Base-by-base conservation (phyloP, 192 early-diverging fungal species). In the Gaertneriomyces sp. region DNA sequence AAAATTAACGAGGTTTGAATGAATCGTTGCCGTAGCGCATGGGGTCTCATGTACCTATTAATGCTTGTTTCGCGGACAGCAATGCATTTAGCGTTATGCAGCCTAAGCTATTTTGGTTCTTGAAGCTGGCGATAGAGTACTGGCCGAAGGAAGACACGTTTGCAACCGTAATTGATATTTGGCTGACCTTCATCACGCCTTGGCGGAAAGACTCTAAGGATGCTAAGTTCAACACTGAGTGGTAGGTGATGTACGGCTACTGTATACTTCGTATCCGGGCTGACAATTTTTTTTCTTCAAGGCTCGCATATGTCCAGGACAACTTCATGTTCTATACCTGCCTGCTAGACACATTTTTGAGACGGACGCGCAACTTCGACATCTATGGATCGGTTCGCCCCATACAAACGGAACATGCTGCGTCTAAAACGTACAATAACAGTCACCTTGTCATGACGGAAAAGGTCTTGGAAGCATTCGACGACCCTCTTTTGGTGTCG, bases 301-400 rank as follows among this genome's bases (percentile, higher is more conserved):
- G 75, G 75, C 46, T 63, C 5, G 65, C 60, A 10, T 78, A 68
- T 58, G 67, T 78, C 11, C 42, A 60, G 4, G 55, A 74, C 25
- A 78, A 78, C 47, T 78, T 74, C 56, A 47, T 74, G 46, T 74
- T 72, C 40, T 78, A 78, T 59, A 70, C 76, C 4, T 47, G 60
- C 10, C 65, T 78, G 41, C 45, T 74, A 5, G 25, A 56, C 5
- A 53, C 45, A 0, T 78, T 71, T 58, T 41, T 72, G 60, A 60
- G 72, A 42, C 63, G 69, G 6, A 72, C 76, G 6, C 20, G 57
- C 16, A 45, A 17, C 5, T 66, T 73, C 44, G 49, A 52, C 33
- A 19, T 69, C 14, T 60, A 60, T 53, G 16, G 57, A 2, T 59
- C 66, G 10, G 66, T 68, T 4, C 56, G 66, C 2, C 66, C 66